These are phyloP conservation scores for Daldinia childiae DNA, from an alignment of 495 filamentous ascomycete species.

Conservation along the genomic window DNA sequence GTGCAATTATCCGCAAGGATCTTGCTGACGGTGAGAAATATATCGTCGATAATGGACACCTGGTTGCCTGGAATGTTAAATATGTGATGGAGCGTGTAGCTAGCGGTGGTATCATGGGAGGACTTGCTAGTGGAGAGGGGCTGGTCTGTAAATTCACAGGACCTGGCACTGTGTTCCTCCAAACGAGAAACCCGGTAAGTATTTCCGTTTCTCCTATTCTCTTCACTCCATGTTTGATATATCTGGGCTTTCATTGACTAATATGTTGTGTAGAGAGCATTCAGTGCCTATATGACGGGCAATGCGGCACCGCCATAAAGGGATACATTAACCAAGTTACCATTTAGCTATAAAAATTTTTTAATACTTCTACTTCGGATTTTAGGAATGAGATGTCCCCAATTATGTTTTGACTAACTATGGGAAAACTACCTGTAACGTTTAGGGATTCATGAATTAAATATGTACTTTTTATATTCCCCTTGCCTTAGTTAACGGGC, in stretches of 20 bases:
- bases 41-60: slow-evolving; percentile 92
- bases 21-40: slow-evolving; percentile 82
- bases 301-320: slow-evolving; percentile 47
- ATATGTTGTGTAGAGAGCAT: slow-evolving; percentile 50
- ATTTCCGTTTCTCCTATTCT: background rate
- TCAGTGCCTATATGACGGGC: slow-evolving; percentile 58
- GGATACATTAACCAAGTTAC: background rate
- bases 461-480: slow-evolving; percentile 6
- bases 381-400: background rate
- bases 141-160: slow-evolving; percentile 93
- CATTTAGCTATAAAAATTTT: background rate
- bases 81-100: slow-evolving; percentile 90
- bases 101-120: slow-evolving; percentile 87
- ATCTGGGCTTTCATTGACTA: slow-evolving; percentile 7
- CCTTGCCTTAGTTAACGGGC: background rate
- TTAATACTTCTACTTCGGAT: background rate
- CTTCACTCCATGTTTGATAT: background rate
- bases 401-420: slow-evolving; percentile 3
- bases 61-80: slow-evolving; percentile 97
- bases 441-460: slow-evolving; percentile 19
- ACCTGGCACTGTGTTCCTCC: slow-evolving; percentile 91
- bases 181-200: slow-evolving; percentile 85
- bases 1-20: slow-evolving; percentile 96
- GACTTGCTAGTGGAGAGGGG: slow-evolving; percentile 81
- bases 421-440: slow-evolving; percentile 4